Percentiles rank a stretch among this genome's conserved stretches.
Evolutionary conservation across 2,329 filamentous ascomycete genomes (phyloP).

Genomic region (Rhynchosporium graminicola): DNA sequence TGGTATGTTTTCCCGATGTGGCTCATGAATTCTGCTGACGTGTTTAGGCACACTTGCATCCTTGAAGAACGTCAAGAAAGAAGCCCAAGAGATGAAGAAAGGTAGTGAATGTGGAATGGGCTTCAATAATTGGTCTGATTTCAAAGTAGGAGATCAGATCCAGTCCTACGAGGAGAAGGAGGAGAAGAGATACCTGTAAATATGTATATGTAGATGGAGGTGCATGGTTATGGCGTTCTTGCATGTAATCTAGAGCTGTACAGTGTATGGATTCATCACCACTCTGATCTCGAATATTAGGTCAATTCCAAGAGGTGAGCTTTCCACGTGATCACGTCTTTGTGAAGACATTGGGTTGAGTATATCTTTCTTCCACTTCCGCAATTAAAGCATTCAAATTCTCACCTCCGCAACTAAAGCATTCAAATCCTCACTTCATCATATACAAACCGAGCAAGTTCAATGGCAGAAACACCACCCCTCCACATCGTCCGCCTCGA

Average conservation of each 20-base stretch:
- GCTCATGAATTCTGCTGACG: slow-evolving; percentile 20
- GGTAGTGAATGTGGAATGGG: slow-evolving; percentile 91
- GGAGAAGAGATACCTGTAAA: slow-evolving; percentile 57
- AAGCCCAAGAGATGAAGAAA: slow-evolving; percentile 85
- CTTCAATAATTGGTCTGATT: slow-evolving; percentile 77
- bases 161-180: slow-evolving; percentile 81
- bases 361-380: background rate
- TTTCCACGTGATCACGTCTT: slow-evolving; percentile 14
- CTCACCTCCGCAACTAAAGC: background rate
- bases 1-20: slow-evolving; percentile 59
- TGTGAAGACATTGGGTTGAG: background rate
- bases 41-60: slow-evolving; percentile 70
- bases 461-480: slow-evolving; percentile 12
- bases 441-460: background rate
- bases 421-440: background rate
- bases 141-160: slow-evolving; percentile 79
- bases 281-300: slow-evolving; percentile 13
- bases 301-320: slow-evolving; percentile 6
- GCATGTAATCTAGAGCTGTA: slow-evolving; percentile 14
- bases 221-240: slow-evolving; percentile 11
- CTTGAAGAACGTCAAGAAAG: slow-evolving; percentile 90
- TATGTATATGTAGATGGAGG: slow-evolving; percentile 8
- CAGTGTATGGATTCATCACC: slow-evolving; percentile 20
- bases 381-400: background rate
- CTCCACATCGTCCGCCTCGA: slow-evolving; percentile 34